A percentile compares a stretch with the other conserved stretches of the same genome.
Evolutionary conservation across 2,329 filamentous ascomycete genomes (phyloP).

Genomic region (Drechslerella dactyloides): DNA sequence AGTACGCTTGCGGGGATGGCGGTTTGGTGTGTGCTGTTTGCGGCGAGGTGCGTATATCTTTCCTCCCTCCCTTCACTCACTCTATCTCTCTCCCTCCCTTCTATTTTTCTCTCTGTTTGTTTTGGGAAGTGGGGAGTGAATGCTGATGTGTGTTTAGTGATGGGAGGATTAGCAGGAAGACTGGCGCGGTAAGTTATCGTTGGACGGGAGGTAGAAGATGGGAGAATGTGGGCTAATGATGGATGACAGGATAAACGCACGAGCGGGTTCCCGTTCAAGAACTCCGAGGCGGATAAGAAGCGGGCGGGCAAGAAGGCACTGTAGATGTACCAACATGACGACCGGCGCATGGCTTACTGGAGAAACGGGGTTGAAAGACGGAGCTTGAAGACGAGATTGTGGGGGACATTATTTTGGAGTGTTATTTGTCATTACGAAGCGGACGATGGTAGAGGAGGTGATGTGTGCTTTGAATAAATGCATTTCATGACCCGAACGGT

Average conservation of each 20-base stretch:
- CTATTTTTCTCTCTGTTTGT: too few relatives aligned
- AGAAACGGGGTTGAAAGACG: not conserved
- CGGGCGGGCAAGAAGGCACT: slow-evolving; percentile 57
- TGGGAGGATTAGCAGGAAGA: slow-evolving; percentile 65
- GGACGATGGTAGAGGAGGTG: too few relatives aligned
- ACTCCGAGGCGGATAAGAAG: slow-evolving; percentile 65
- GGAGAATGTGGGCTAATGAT: not conserved
- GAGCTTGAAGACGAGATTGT: not conserved
- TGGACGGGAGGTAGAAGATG: not conserved
- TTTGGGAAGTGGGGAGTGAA: not conserved
- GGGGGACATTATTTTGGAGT: too few relatives aligned
- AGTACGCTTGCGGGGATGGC: slow-evolving; percentile 68
- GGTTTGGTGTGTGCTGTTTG: slow-evolving; percentile 66
- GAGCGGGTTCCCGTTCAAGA: slow-evolving; percentile 70
- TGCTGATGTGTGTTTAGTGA: slow-evolving; percentile 59
- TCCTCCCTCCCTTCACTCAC: too few relatives aligned
- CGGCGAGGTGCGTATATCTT: slow-evolving; percentile 8
- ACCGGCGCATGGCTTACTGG: not conserved
- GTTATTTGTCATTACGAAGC: not conserved
- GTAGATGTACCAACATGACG: slow-evolving; percentile 1
- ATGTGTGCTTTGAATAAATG: too few relatives aligned
- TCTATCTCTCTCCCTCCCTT: too few relatives aligned
- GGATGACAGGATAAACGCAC: slow-evolving; percentile 67
- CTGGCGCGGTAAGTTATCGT: slow-evolving; percentile 52
- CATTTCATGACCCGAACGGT: too few relatives aligned